Percentiles rank a stretch among this genome's conserved stretches.
These are phyloP conservation scores for Arctium lappa DNA, from an alignment of 129 eudicot species.

Conservation along the genomic window DNA sequence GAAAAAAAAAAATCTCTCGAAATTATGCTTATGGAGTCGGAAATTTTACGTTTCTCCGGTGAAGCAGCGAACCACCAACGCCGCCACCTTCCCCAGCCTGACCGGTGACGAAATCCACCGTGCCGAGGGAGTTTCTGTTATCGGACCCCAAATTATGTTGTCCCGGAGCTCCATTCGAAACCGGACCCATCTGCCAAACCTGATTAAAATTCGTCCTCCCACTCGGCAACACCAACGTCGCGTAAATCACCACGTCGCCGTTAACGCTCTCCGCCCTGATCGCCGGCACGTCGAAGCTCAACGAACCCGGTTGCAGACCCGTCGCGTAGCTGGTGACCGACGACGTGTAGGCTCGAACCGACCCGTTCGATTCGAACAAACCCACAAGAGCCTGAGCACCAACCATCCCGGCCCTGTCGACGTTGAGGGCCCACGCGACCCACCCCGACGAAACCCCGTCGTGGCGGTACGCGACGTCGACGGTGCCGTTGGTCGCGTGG, in stretches of 20 bases:
- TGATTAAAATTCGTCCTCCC: conserved; percentile 60
- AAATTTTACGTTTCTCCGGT: conserved; percentile 65
- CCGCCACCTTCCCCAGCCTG: conserved; percentile 29
- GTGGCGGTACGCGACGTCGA: conserved; percentile 67
- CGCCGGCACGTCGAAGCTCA: conserved; percentile 60
- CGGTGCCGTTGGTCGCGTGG: conserved; percentile 43
- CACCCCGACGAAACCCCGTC: conserved; percentile 48
- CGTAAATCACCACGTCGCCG: conserved; percentile 57
- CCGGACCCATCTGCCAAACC: conserved; percentile 79
- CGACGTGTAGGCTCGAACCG: conserved; percentile 45
- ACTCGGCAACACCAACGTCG: conserved; percentile 52
- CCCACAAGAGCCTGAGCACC: conserved; percentile 72
- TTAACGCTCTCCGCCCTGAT: conserved; percentile 35
- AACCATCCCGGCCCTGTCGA: conserved; percentile 36
- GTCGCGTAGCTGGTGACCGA: conserved; percentile 23
- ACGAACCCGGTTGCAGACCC: conserved; percentile 5
- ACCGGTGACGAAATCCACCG: conserved; percentile 66
- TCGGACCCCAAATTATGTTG: conserved; percentile 33
- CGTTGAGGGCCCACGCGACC: conserved; percentile 85
- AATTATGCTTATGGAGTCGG: neutral
- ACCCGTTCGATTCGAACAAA: conserved; percentile 39
- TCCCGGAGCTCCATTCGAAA: conserved; percentile 33
- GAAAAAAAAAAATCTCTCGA: no score
- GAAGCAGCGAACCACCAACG: conserved; percentile 38
- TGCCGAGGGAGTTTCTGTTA: conserved; percentile 42